Conservation (phyloP, 208 protist species). For the Crithidia fasciculata region DNA sequence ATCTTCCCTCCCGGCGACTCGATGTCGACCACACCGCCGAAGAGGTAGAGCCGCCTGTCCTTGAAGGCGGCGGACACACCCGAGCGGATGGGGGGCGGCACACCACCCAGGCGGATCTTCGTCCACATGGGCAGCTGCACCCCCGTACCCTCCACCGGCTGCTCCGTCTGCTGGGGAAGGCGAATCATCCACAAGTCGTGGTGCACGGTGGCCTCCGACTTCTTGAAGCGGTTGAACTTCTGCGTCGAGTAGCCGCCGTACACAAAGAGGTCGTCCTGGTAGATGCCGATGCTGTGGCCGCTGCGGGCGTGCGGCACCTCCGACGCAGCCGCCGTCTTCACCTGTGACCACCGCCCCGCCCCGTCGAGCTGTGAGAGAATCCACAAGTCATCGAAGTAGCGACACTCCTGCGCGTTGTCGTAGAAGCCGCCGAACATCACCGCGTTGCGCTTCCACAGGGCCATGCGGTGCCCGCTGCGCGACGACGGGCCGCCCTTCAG, state of each 20-base stretch:
- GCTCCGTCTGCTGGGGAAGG: constrained; percentile 19
- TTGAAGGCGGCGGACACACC: constrained; percentile 68
- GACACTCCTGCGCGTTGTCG: constrained; percentile 87
- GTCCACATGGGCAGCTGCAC: constrained; percentile 62
- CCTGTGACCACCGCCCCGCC: constrained; percentile 61
- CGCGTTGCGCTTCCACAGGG: constrained; percentile 83
- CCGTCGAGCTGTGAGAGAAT: constrained; percentile 83
- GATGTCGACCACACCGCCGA: constrained; percentile 92
- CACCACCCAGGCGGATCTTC: constrained; percentile 76
- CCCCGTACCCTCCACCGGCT: constrained; percentile 2
- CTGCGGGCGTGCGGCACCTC: constrained; percentile 74
- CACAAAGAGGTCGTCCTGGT: constrained; percentile 87
- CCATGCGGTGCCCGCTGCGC: constrained; percentile 93
- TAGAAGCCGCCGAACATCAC: constrained; percentile 95
- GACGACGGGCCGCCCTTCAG: constrained; percentile 85
- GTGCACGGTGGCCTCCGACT: constrained; percentile 87
- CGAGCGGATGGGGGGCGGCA: constrained; percentile 87
- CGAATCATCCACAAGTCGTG: constrained; percentile 89
- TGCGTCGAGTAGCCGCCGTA: constrained; percentile 91
- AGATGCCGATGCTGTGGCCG: constrained; percentile 83
- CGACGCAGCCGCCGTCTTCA: constrained; percentile 48
- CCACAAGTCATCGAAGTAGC: constrained; percentile 92
- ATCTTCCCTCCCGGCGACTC: constrained; percentile 85
- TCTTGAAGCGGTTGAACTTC: constrained; percentile 91
- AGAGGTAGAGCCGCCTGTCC: constrained; percentile 89